These are phyloP conservation scores for Colletotrichum cereale DNA, from an alignment of 2,329 filamentous ascomycete genomes.

Conservation along the genomic window DNA sequence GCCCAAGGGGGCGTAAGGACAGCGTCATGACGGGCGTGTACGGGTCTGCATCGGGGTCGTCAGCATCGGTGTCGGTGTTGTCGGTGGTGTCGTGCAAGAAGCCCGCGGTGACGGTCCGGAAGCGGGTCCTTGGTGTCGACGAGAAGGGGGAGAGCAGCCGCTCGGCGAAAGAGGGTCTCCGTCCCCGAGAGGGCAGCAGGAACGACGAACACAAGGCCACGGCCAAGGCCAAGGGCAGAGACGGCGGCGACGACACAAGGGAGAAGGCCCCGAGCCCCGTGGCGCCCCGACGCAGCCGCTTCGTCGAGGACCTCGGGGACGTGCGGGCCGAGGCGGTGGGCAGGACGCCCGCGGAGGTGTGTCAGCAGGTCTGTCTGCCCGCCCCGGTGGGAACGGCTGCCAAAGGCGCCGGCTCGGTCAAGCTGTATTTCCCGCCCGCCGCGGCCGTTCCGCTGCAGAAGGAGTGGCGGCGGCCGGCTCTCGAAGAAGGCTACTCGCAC, in stretches of 20 bases:
- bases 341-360: not conserved
- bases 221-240: no score
- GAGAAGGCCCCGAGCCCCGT: not conserved
- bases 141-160: slow-evolving; percentile 16
- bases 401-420: not conserved
- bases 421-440: not conserved
- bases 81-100: not conserved
- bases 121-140: slow-evolving; percentile 1
- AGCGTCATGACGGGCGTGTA: slow-evolving; percentile 8
- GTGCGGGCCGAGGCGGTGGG: not conserved
- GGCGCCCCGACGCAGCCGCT: not conserved
- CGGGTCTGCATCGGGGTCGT: not conserved
- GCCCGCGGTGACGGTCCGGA: slow-evolving; percentile 2
- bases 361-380: not conserved
- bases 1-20: not conserved
- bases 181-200: no score
- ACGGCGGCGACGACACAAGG: not conserved
- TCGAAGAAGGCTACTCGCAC: no score
- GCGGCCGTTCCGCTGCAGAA: not conserved
- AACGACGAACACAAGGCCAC: not conserved
- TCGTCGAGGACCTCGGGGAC: not conserved
- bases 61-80: not conserved
- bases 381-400: not conserved
- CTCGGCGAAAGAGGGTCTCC: not conserved
- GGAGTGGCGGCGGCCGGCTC: not conserved